A percentile compares a stretch with the other conserved stretches of the same genome.
Evolutionary conservation across 2,329 filamentous ascomycete genomes (phyloP).

Genomic region (Cryphonectria radicalis): DNA sequence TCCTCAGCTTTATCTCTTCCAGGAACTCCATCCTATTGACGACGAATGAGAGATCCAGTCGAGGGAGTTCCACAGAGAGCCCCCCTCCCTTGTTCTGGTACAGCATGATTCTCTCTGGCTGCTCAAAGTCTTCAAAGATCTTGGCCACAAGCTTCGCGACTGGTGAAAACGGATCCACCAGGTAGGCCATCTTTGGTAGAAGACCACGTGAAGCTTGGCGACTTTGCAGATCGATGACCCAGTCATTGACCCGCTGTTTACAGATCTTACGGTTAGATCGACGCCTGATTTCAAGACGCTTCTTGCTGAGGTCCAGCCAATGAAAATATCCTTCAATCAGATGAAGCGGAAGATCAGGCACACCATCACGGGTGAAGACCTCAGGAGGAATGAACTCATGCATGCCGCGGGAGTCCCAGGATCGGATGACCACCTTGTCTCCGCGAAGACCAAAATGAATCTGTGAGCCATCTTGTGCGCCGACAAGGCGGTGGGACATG

Average conservation of each 20-base stretch:
- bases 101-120: constrained; percentile 46
- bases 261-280: constrained; percentile 38
- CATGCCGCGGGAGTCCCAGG: constrained; percentile 36
- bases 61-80: constrained; percentile 54
- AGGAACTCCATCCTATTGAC: constrained; percentile 52
- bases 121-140: constrained; percentile 58
- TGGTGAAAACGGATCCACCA: constrained; percentile 55
- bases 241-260: constrained; percentile 36
- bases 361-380: constrained; percentile 34
- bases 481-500: constrained; percentile 53
- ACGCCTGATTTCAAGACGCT: constrained; percentile 55
- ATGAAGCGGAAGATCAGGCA: constrained; percentile 54
- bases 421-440: constrained; percentile 48
- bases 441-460: constrained; percentile 60
- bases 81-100: constrained; percentile 44
- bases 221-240: constrained; percentile 39
- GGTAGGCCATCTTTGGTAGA: not conserved
- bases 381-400: constrained; percentile 41
- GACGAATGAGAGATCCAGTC: constrained; percentile 56
- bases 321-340: constrained; percentile 60
- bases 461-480: constrained; percentile 42
- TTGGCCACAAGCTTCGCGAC: constrained; percentile 44
- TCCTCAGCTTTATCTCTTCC: constrained; percentile 51
- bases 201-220: constrained; percentile 31
- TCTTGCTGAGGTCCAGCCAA: constrained; percentile 56